A percentile compares a stretch with the other conserved stretches of the same genome.
phyloP scores from a whole-genome alignment of 2,329 filamentous ascomycete species.

The Alternaria arbusti region DNA sequence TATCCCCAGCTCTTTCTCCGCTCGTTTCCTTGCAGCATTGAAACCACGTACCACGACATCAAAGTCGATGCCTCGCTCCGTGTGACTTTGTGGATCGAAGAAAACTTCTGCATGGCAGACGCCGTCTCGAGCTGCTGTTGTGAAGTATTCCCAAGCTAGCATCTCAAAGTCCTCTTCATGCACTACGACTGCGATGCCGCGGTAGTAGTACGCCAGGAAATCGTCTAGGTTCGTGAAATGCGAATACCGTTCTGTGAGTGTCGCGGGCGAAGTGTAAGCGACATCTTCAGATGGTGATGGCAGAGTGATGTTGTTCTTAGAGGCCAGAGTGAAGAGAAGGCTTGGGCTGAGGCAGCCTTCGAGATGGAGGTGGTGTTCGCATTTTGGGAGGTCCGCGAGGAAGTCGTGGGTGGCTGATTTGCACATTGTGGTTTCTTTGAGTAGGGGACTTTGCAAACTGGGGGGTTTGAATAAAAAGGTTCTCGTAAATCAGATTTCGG shows the following conservation, averaged over 20 bases:
- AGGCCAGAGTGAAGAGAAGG: conserved; percentile 72
- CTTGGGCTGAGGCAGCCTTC: conserved; percentile 75
- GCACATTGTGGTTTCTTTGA: conserved; percentile 19
- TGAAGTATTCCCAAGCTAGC: conserved; percentile 75
- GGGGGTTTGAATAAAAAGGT: no score
- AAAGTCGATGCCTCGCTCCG: conserved; percentile 67
- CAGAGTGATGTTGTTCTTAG: conserved; percentile 69
- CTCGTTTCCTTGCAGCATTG: conserved; percentile 64
- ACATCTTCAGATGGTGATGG: conserved; percentile 59
- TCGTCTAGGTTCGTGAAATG: conserved; percentile 75
- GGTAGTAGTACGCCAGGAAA: conserved; percentile 80
- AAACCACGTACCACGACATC: conserved; percentile 70
- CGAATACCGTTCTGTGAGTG: conserved; percentile 69
- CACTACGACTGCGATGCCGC: conserved; percentile 73
- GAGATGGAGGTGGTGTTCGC: conserved; percentile 82
- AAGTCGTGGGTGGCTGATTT: conserved; percentile 28
- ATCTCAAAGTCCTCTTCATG: conserved; percentile 72
- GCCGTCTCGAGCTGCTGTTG: conserved; percentile 66
- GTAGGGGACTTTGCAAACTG: background rate
- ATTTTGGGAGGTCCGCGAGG: conserved; percentile 67
- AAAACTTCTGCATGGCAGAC: conserved; percentile 79
- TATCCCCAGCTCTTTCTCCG: conserved; percentile 68
- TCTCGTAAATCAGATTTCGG: no score
- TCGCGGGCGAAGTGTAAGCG: conserved; percentile 66
- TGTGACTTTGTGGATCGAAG: conserved; percentile 81